Evolutionary conservation across 1,139 yeast genomes (phyloP).

Genomic region (Waltiozyma solani): DNA sequence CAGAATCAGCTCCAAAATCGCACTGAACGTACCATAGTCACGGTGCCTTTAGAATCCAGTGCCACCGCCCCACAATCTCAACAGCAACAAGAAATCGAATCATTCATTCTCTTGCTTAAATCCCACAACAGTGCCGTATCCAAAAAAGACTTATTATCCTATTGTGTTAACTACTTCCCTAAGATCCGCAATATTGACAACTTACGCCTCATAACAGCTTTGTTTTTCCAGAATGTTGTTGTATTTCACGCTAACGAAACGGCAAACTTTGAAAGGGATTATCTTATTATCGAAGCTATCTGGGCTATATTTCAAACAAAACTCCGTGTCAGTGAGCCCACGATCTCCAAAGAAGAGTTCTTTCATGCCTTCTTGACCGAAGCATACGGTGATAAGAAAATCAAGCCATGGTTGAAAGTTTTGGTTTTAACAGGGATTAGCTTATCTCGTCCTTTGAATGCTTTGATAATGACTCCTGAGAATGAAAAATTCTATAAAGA

Average conservation of each 20-base stretch:
- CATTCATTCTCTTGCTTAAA: slow-evolving; percentile 1
- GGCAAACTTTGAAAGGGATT: slow-evolving; percentile 8
- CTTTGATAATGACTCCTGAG: slow-evolving; percentile 20
- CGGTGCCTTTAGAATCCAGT: background rate
- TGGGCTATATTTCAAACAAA: slow-evolving; percentile 39
- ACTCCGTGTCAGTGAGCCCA: slow-evolving; percentile 49
- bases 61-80: background rate
- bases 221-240: slow-evolving; percentile 37
- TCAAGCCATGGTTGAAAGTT: slow-evolving; percentile 40
- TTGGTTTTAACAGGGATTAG: slow-evolving; percentile 48
- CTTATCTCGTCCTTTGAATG: slow-evolving; percentile 31
- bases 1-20: slow-evolving; percentile 12
- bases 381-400: slow-evolving; percentile 17
- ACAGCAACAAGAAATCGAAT: background rate
- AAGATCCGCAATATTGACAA: slow-evolving; percentile 49
- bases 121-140: slow-evolving; percentile 1
- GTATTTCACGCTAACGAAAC: slow-evolving; percentile 25
- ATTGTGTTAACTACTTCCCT: slow-evolving; percentile 52
- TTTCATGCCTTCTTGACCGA: slow-evolving; percentile 34
- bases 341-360: slow-evolving; percentile 43
- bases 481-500: slow-evolving; percentile 11
- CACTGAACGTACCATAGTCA: background rate
- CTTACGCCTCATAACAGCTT: slow-evolving; percentile 38
- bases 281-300: slow-evolving; percentile 25
- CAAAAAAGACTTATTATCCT: slow-evolving; percentile 30